phyloP scores from a whole-genome alignment of 805 yeast species.

The Diddensiella santjacobensis region DNA sequence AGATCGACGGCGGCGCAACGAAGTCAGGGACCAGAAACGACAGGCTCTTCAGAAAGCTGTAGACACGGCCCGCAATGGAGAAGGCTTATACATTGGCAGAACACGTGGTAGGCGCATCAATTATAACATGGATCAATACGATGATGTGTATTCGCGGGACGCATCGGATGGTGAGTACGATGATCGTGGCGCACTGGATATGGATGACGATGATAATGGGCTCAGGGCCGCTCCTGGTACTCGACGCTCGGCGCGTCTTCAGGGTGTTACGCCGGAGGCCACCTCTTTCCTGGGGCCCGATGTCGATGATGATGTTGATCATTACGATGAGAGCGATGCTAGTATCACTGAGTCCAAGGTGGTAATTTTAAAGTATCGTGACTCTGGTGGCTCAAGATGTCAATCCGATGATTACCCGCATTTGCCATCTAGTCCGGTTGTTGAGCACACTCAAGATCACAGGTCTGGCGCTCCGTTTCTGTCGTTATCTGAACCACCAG shows the following conservation, averaged over 20 bases:
- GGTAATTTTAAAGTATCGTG: conserved; percentile 2
- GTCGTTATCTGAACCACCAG: no score
- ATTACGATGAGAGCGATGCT: background rate
- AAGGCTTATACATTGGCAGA: conserved; percentile 31
- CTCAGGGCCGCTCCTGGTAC: conserved; percentile 1
- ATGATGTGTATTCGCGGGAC: conserved; percentile 5
- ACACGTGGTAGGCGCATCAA: conserved; percentile 32
- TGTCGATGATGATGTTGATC: background rate
- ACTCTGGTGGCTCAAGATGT: background rate
- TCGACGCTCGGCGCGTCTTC: conserved; percentile 16
- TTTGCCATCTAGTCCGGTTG: background rate
- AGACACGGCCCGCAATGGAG: conserved; percentile 25
- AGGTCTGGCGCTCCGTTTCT: no score
- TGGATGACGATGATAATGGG: conserved; percentile 3
- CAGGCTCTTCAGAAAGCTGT: conserved; percentile 21
- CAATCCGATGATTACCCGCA: background rate
- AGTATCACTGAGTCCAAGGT: conserved; percentile 1
- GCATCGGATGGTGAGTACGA: conserved; percentile 11
- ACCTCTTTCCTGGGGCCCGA: background rate
- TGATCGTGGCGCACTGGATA: conserved; percentile 5
- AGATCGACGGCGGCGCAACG: conserved; percentile 7
- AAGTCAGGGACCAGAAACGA: conserved; percentile 11
- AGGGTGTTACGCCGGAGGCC: conserved; percentile 3
- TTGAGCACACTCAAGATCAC: no score
- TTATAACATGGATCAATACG: conserved; percentile 24